A percentile compares a stretch with the other conserved stretches of the same genome.
These are phyloP conservation scores for Leucocoprinus sp. DNA, from an alignment of 768 basidiomycete species.

Conservation along the genomic window DNA sequence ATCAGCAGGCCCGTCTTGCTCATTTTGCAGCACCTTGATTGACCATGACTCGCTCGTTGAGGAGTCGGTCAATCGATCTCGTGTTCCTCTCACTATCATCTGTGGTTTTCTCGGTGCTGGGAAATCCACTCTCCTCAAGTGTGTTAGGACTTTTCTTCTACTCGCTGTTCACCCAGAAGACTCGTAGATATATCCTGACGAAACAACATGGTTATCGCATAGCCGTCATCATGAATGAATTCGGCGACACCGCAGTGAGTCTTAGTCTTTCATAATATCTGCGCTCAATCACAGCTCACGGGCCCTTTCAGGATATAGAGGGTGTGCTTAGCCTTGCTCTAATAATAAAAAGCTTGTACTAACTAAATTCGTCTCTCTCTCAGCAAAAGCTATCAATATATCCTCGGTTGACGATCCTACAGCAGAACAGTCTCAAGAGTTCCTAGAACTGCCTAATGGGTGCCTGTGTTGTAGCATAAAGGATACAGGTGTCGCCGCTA, in stretches of 20 bases:
- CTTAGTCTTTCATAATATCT: constrained; percentile 3
- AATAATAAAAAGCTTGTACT: neutral
- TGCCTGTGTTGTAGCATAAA: constrained; percentile 99
- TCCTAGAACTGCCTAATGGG: constrained; percentile 91
- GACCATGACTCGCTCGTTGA: constrained; percentile 7
- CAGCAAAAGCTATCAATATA: constrained; percentile 84
- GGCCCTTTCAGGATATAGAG: constrained; percentile 71
- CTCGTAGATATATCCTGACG: constrained; percentile 71
- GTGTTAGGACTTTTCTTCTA: constrained; percentile 16
- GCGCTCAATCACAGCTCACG: constrained; percentile 12
- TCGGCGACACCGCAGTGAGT: constrained; percentile 87
- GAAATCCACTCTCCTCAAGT: constrained; percentile 89
- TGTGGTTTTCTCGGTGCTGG: constrained; percentile 94
- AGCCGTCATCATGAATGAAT: constrained; percentile 98
- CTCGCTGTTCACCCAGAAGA: neutral
- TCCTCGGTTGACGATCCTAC: constrained; percentile 56
- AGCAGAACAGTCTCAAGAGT: constrained; percentile 67
- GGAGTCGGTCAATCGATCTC: constrained; percentile 7
- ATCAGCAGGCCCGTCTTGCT: neutral
- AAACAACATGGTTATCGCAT: constrained; percentile 93
- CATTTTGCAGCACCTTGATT: constrained; percentile 13
- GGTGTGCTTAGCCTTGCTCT: constrained; percentile 35
- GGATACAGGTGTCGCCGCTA: constrained; percentile 86
- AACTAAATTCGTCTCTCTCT: constrained; percentile 2
- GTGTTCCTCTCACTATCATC: constrained; percentile 87